Base-by-base conservation (phyloP, 1,284 basidiomycete species). In the Phenoliferia sp. region DNA sequence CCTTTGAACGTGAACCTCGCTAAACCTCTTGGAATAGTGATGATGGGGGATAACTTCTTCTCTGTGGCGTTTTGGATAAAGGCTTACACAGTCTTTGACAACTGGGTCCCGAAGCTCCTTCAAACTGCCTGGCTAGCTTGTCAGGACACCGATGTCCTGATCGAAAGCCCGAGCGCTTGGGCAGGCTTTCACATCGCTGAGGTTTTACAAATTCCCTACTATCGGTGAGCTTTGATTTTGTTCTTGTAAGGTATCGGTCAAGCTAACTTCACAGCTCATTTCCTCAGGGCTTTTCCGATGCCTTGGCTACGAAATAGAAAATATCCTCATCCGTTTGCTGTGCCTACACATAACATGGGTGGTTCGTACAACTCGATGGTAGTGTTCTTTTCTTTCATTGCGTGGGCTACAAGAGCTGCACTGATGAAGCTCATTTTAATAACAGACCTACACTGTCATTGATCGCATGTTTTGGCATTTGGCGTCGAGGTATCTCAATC, bases 101-200 rank as follows among this genome's bases (percentile, higher is more conserved):
- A 90, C 29, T 99, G 95, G 95, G 83, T 98, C 62, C 95, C 98
- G 77, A 95, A 98, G 76, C 83, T 99, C 5, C 84, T 99, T 39
- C 88, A 88, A 77, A 93, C 92, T 0, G 90, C 93, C 1, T 98
- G 93, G 92, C 87, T 92, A 67, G 94, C 94, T 5, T 99, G 96
- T 77, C 92, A 95, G 80, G 88, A 87, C 28, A 93, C 92, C 0
- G 94, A 99, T 77, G 85, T 98, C 32, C 84, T 99, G 61, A 84
- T 99, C 63, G 95, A 99, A 80, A 92, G 90, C 75, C 95, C 95
- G 0, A 94, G 90, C 77, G 93, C 95, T 6, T 98, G 98, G 89
- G 93, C 89, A n/a, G 95, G 95, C n/a, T 90, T 91, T 69, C 95
- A 99, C 75, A 93, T 99, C 63, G 95, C 95, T 22, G 95, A 99